Evolutionary conservation across 2,329 filamentous ascomycete genomes (phyloP), one percentile per base, ranked within the genome.

Genomic region (Verticillium zaregamsianum): DNA sequence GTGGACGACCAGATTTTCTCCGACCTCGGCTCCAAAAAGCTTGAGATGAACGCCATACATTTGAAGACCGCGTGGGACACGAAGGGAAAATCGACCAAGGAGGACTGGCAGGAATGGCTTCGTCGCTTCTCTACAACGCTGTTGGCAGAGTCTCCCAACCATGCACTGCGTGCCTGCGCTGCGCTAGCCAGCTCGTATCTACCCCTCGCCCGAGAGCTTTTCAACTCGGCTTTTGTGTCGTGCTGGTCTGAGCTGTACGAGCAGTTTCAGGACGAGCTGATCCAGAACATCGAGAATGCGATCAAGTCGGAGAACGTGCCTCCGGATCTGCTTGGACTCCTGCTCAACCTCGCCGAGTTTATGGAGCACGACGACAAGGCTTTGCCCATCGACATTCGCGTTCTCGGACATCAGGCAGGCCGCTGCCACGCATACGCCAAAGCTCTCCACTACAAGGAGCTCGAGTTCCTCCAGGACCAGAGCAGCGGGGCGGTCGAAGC

Each of bases 361-460:
- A 99, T 99, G 95, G 95, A 99, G 73, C 95, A 99, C 71, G 96
- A 99, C 69, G 95, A 99, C 74, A 99, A 99, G 75, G 94, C 96
- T 15, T 80, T 99, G 59, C 95, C 95, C 2, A 99, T 99, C 65
- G 96, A 99, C 72, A 97, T 99, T 66, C 85, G 95, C 57, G 93
- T 95, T 11, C 84, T 99, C 12, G 96, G 96, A 35, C 90, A 94
- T 72, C 96, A 98, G 74, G 95, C 95, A 57, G 94, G 91, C 23
- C 94, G 96, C 69, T 99, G 96, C 68, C 95, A 99, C 75, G 96
- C 95, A 5, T 99, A 96, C 72, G 95, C 95, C 37, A 99, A 99
- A 77, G 95, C 95, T 11, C 81, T 99, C 45, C 95, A 99, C 72
- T 99, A 99, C 79, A 99, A 99, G 73, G 95, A 99, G 75, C 82